Percentiles rank a stretch among this genome's conserved stretches.
These are phyloP conservation scores for Trypanosoma conorhini DNA, from an alignment of 208 protist genomes.

Conservation along the genomic window DNA sequence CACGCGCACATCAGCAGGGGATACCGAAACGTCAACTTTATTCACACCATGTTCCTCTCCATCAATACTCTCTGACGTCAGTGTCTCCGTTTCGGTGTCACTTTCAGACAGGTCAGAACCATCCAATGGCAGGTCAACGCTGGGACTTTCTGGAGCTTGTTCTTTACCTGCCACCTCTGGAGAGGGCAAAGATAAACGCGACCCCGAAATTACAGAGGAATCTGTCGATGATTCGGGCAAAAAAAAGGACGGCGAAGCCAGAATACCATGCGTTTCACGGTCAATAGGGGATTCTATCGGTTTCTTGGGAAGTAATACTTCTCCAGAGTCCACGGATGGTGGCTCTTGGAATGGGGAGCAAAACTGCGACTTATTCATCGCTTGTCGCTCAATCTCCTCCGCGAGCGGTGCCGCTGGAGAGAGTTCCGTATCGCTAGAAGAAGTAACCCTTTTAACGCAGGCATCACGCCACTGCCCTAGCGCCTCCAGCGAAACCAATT, in stretches of 20 bases:
- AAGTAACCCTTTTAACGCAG: neutral
- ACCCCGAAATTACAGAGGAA: neutral
- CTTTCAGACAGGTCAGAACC: neutral
- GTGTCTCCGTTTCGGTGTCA: neutral
- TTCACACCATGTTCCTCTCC: neutral
- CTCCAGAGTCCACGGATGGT: neutral
- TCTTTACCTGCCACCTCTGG: neutral
- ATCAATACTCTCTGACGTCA: conserved; percentile 1
- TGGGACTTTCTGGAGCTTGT: neutral
- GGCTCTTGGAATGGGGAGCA: conserved; percentile 35
- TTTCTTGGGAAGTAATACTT: neutral
- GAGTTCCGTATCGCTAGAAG: conserved; percentile 4
- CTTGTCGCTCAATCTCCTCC: conserved; percentile 36
- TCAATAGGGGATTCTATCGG: neutral
- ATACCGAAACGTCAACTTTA: neutral
- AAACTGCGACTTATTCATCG: conserved; percentile 28
- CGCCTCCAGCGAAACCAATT: conserved; percentile 14
- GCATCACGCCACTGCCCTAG: conserved; percentile 2
- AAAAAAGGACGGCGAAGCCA: neutral
- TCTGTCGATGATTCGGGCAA: neutral
- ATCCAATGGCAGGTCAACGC: neutral
- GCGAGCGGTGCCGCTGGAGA: conserved; percentile 20
- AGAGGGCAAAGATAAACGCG: neutral
- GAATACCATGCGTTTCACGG: neutral
- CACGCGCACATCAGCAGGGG: neutral